Conservation (phyloP, 2,329 filamentous ascomycete genomes). For the Fusarium odoratissimum region DNA sequence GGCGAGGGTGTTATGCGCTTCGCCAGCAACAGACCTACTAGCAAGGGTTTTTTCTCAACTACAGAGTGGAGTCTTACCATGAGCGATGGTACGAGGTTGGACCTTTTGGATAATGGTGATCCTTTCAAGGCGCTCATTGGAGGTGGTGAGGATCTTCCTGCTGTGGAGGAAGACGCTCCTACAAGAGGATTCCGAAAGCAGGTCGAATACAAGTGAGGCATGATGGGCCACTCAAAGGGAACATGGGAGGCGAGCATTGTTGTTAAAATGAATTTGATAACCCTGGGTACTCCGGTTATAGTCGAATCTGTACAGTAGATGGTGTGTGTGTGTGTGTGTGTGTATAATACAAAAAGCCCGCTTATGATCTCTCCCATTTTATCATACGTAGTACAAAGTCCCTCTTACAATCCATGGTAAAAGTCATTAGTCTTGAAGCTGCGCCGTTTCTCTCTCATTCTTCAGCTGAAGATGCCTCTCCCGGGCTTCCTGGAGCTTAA, state of each 20-base stretch:
- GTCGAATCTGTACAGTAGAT: conserved; percentile 48
- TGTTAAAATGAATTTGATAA: conserved; percentile 35
- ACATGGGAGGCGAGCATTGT: neutral
- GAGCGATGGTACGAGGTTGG: conserved; percentile 69
- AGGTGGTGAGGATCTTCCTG: conserved; percentile 54
- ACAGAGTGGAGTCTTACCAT: conserved; percentile 88
- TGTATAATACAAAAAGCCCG: conserved; percentile 55
- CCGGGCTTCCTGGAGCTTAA: conserved; percentile 61
- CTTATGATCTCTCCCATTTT: conserved; percentile 45
- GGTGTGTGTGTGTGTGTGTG: conserved; percentile 41
- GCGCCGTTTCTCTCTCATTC: conserved; percentile 54
- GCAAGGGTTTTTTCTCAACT: conserved; percentile 80
- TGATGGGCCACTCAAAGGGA: neutral
- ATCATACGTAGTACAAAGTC: conserved; percentile 41
- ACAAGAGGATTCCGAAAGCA: conserved; percentile 66
- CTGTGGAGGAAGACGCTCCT: conserved; percentile 49
- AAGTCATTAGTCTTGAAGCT: conserved; percentile 31
- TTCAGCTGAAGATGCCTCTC: conserved; percentile 65
- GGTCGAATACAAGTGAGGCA: conserved; percentile 47
- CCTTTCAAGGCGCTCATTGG: conserved; percentile 70
- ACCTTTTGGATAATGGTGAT: conserved; percentile 78
- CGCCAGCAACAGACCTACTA: conserved; percentile 73
- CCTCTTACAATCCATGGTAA: conserved; percentile 44
- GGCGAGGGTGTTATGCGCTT: conserved; percentile 81
- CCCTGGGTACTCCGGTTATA: conserved; percentile 42